These are phyloP conservation scores for Haplosporangium gracile DNA, from an alignment of 192 early-diverging fungal species.

Conservation along the genomic window DNA sequence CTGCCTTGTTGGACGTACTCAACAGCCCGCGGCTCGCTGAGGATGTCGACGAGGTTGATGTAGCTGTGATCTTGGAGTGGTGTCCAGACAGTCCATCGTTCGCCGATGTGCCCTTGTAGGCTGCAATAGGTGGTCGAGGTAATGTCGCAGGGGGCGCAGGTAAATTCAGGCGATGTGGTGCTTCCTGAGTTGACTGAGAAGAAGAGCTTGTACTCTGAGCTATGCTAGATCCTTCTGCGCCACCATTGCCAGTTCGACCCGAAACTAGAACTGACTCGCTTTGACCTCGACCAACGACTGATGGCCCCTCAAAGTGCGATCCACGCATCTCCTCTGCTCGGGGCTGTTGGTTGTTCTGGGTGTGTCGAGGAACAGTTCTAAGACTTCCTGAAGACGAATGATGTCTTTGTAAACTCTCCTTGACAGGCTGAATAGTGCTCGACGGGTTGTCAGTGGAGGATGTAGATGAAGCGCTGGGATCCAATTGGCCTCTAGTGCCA, in stretches of 20 bases:
- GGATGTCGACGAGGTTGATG: background rate
- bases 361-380: conserved; percentile 35
- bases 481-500: background rate
- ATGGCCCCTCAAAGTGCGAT: background rate
- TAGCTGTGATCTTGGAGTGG: background rate
- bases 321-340: conserved; percentile 15
- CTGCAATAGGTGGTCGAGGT: conserved; percentile 10
- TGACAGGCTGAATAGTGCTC: background rate
- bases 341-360: background rate
- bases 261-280: background rate
- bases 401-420: conserved; percentile 23
- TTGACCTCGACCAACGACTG: background rate
- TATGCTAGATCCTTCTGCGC: background rate
- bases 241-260: background rate
- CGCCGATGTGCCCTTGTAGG: conserved; percentile 17
- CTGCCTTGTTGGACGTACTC: conserved; percentile 15
- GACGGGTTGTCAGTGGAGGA: background rate
- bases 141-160: conserved; percentile 3
- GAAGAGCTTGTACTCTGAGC: background rate
- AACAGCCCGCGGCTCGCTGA: background rate
- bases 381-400: conserved; percentile 46
- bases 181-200: background rate
- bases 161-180: background rate
- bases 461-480: background rate
- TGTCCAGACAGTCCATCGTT: background rate